A percentile compares a stretch with the other conserved stretches of the same genome.
phyloP scores from a whole-genome alignment of 73 alveolate genomes.

The Tetrahymena borealis region DNA sequence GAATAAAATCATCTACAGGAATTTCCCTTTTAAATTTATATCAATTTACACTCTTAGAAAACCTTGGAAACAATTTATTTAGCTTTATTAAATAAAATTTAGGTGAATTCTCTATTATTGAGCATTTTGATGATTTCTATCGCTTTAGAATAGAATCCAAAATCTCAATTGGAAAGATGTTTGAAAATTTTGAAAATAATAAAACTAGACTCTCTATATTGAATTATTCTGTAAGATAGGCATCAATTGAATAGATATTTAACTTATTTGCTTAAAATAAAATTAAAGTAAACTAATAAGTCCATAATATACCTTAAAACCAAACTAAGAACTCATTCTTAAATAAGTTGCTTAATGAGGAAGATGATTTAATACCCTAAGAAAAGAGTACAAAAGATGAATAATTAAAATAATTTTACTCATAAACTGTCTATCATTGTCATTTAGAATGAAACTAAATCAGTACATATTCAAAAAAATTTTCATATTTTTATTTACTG shows the following conservation, averaged over 20 bases:
- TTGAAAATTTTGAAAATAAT: conserved; percentile 34
- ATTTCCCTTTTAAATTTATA: background rate
- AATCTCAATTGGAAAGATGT: conserved; percentile 5
- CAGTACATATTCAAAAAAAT: too few relatives aligned
- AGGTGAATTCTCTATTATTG: conserved; percentile 40
- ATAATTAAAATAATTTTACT: too few relatives aligned
- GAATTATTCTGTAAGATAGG: conserved; percentile 47
- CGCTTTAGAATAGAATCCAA: conserved; percentile 42
- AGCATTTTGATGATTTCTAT: conserved; percentile 47
- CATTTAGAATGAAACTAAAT: too few relatives aligned
- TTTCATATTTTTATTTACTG: too few relatives aligned
- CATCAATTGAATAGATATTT: conserved; percentile 48
- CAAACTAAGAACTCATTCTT: background rate
- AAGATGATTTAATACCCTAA: background rate
- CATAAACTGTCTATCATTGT: too few relatives aligned
- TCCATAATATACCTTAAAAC: background rate
- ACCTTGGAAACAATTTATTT: conserved; percentile 18
- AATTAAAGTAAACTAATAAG: background rate
- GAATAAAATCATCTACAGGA: background rate
- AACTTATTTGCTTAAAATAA: conserved; percentile 44
- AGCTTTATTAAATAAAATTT: conserved; percentile 19
- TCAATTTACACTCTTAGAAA: conserved; percentile 8
- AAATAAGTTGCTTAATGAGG: background rate
- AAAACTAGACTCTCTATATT: conserved; percentile 49
- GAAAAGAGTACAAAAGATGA: too few relatives aligned